Base-by-base conservation (phyloP, 805 yeast genomes). In the Cyberlindnera americana region DNA sequence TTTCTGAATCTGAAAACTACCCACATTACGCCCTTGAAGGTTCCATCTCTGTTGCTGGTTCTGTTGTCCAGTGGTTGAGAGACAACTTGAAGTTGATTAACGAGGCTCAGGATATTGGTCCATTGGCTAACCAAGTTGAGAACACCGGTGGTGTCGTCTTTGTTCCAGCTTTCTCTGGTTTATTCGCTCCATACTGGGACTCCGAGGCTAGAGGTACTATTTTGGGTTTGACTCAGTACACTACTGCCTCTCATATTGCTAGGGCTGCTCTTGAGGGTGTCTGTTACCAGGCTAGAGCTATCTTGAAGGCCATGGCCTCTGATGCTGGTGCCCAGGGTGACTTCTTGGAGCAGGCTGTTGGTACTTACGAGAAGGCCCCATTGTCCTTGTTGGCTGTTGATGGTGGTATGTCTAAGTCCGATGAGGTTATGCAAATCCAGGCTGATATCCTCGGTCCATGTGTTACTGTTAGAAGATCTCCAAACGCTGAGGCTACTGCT, bases 131-230 rank as follows among this genome's bases (percentile, higher is more conserved):
- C 19, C 81, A 79, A 54, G 96, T 87, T 27, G 70, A 75, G 19
- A 78, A 83, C 59, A 72, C 91, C 14, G 96, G 93, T 35, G 96
- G 96, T 28, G 96, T 90, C 19, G 89, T 87, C 27, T 90, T 90
- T 57, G 95, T 90, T 33, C 95, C 98, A 22, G 96, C 96, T 3
- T 88, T 90, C 60, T 82, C 90, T 23, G 98, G 98, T 7, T 69
- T 90, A 40, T 90, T 86, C 64, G 95, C 96, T 3, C 98, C 98
- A 16, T 88, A 90, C 66, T 90, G 98, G 98, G 88, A 86, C 57
- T 77, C 90, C 12, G 86, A 85, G 38, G 88, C 96, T 6, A 78
- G 95, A 48, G 98, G 97, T 35, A 83, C 96, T 24, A 84, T 91
- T 32, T 81, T 89, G 60, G 98, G 98, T 27, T 75, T 90, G 70